Evolutionary conservation across 768 basidiomycete species (phyloP), one percentile per base, ranked within the genome.

Genomic region (Leccinum subgranulosum): DNA sequence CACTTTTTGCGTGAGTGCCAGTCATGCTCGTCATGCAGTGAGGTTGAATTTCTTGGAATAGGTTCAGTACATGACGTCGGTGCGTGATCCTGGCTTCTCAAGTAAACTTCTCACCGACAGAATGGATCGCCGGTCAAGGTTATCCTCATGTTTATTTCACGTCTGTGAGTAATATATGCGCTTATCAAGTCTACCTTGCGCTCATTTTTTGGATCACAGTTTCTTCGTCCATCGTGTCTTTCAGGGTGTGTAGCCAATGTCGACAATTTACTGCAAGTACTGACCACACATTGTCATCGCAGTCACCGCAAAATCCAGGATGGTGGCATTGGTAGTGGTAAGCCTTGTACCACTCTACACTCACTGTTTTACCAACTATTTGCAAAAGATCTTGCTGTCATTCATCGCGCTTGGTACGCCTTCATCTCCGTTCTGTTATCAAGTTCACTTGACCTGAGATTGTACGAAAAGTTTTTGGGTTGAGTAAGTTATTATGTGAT

Each of bases 1-100:
- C 28, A 55, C 68, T 25, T 72, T 72, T 47, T 73, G 72, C 39
- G 71, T 72, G 54, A 66, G 71, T 69, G 2, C 33, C 10, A n/a
- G 11, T 8, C 2, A n/a, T 36, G 48, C 34, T 43, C 25, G 53
- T n/a, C 23, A 34, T 33, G 8, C 1, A 3, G 12, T 10, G 25
- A 15, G 25, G 27, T 36, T 62, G 31, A 19, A 56, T 59, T 51
- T 10, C 34, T 6, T 28, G 19, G n/a, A n/a, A 47, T 49, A 72
- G 72, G 17, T 63, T 34, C 70, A 73, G 34, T 63, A 63, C 36
- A 21, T 66, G 45, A 11, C 72, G 11, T 70, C 66, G 19, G 71
- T 72, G 33, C 5, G 66, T 56, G 5, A 46, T 23, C 25, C 10
- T 7, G 0, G 1, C 21, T 45, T 25, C 27, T 9, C 23, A 17